Conservation (phyloP, 768 basidiomycete genomes). For the Suillus subaureus region DNA sequence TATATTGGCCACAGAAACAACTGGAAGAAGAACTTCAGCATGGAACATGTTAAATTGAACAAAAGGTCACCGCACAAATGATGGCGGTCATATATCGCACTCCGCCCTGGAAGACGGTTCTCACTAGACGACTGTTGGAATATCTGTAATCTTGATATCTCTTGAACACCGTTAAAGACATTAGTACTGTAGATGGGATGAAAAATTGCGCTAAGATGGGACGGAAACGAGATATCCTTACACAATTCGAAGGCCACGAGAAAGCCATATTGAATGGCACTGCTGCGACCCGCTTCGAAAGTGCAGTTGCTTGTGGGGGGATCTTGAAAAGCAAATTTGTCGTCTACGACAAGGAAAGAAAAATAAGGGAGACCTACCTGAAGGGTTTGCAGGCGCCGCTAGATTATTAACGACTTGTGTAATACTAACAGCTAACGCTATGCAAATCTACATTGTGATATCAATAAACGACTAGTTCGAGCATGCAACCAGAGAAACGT, state of each 20-base stretch:
- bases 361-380: not conserved
- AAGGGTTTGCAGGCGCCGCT: not conserved
- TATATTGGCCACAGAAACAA: not conserved
- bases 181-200: not conserved
- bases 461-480: not conserved
- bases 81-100: not conserved
- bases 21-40: not conserved
- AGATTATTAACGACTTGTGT: not conserved
- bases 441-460: not conserved
- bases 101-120: not conserved
- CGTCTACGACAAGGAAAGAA: not conserved
- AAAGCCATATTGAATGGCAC: slow-evolving; percentile 1
- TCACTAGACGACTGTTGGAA: not conserved
- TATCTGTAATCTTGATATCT: slow-evolving; percentile 1
- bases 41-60: not conserved
- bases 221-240: not conserved
- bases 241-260: not conserved
- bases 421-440: not conserved
- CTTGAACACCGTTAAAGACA: slow-evolving; percentile 3
- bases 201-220: not conserved
- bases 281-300: not conserved
- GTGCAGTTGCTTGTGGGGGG: not conserved
- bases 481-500: not conserved
- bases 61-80: not conserved
- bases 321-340: not conserved